These are phyloP conservation scores for Gnomoniopsis sp. DNA, from an alignment of 2,329 filamentous ascomycete species.

Conservation along the genomic window DNA sequence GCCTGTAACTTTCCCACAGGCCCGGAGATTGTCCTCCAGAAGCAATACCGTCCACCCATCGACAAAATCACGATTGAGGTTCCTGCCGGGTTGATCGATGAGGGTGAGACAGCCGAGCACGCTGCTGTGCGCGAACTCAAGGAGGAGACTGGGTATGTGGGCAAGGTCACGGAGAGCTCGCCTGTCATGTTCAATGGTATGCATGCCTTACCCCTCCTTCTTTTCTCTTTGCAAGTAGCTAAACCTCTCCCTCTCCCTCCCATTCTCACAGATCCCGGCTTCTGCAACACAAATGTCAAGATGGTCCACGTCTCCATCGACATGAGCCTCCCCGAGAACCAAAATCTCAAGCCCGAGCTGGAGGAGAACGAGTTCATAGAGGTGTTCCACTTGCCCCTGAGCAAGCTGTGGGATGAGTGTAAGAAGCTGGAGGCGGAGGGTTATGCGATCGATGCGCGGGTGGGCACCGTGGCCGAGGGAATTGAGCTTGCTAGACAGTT, in stretches of 20 bases:
- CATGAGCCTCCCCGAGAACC: constrained; percentile 65
- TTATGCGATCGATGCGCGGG: constrained; percentile 74
- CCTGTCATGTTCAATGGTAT: constrained; percentile 64
- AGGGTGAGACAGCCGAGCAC: constrained; percentile 57
- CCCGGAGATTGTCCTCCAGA: constrained; percentile 60
- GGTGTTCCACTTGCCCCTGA: constrained; percentile 66
- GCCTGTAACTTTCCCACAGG: constrained; percentile 25
- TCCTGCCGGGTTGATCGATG: constrained; percentile 62
- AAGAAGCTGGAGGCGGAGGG: constrained; percentile 65
- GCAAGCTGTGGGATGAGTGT: constrained; percentile 62
- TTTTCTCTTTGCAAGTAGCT: background rate
- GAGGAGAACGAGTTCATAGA: constrained; percentile 84
- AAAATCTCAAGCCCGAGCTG: constrained; percentile 64
- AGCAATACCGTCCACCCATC: constrained; percentile 63
- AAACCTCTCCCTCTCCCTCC: background rate
- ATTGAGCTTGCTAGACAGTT: constrained; percentile 67
- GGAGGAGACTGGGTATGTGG: constrained; percentile 66
- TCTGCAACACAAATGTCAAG: constrained; percentile 64
- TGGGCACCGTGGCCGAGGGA: constrained; percentile 75
- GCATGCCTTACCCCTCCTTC: constrained; percentile 2
- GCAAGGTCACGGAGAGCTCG: constrained; percentile 51
- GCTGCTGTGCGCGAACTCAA: constrained; percentile 61
- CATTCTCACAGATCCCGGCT: constrained; percentile 48
- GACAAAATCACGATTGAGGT: constrained; percentile 60
- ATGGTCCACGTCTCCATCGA: constrained; percentile 75